Evolutionary conservation across 108 stramenopile species (phyloP).

Genomic region (Cylindrotheca fusiformis): DNA sequence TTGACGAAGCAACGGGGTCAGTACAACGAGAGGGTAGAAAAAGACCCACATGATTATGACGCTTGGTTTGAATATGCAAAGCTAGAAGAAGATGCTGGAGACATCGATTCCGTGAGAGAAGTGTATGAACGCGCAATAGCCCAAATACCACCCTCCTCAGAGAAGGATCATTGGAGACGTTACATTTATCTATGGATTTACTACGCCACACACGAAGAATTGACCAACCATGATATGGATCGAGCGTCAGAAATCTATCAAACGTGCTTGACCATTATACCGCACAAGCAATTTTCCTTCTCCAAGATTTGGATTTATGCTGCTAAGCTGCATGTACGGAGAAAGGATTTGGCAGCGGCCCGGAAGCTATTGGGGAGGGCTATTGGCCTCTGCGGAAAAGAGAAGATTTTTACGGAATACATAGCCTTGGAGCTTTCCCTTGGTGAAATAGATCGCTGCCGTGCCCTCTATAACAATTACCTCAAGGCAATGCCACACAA

Average conservation of each 20-base stretch:
- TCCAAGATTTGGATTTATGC: conserved; percentile 97
- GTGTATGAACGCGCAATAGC: conserved; percentile 96
- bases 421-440: conserved; percentile 93
- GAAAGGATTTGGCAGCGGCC: conserved; percentile 85
- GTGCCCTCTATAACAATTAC: conserved; percentile 91
- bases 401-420: conserved; percentile 91
- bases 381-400: conserved; percentile 93
- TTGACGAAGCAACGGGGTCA: conserved; percentile 81
- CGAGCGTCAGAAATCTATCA: conserved; percentile 88
- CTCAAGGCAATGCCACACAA: conserved; percentile 90
- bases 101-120: conserved; percentile 50
- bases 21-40: conserved; percentile 78
- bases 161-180: conserved; percentile 94
- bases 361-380: conserved; percentile 93
- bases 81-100: conserved; percentile 84
- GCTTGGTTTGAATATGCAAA: conserved; percentile 97
- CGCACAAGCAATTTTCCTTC: conserved; percentile 94
- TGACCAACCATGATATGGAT: conserved; percentile 72
- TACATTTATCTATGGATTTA: conserved; percentile 99
- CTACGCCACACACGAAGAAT: conserved; percentile 94
- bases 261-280: conserved; percentile 85
- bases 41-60: conserved; percentile 92
- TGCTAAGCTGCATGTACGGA: conserved; percentile 93
- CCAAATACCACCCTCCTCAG: conserved; percentile 81
- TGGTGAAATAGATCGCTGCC: conserved; percentile 98